Evolutionary conservation across 805 yeast species (phyloP).

Genomic region (Priceomyces carsonii): DNA sequence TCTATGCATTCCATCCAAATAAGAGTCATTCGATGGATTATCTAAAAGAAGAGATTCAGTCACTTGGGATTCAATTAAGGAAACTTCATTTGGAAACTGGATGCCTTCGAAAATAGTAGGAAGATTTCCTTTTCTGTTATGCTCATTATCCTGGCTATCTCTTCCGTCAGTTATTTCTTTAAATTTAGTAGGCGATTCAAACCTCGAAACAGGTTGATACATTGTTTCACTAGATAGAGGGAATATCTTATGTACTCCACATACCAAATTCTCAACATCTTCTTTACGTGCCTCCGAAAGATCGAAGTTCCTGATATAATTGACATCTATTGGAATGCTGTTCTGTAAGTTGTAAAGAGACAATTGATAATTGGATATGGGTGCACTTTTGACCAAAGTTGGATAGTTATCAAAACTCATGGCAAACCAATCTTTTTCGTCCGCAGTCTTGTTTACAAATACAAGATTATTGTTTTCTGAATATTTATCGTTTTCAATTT

Average conservation of each 20-base stretch:
- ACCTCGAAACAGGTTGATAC: conserved; percentile 39
- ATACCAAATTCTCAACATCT: conserved; percentile 27
- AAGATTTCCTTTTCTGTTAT: conserved; percentile 8
- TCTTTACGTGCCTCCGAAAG: conserved; percentile 14
- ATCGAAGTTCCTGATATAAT: conserved; percentile 19
- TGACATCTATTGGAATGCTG: conserved; percentile 14
- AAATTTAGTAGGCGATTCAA: conserved; percentile 13
- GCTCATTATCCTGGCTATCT: not conserved
- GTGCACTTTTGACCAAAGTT: conserved; percentile 77
- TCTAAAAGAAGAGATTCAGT: no score
- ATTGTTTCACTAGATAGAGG: conserved; percentile 27
- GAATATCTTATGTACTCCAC: conserved; percentile 38
- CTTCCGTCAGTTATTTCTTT: conserved; percentile 28
- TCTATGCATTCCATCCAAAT: conserved; percentile 14
- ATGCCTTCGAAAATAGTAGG: conserved; percentile 40
- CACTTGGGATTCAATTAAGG: conserved; percentile 5
- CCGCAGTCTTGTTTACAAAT: conserved; percentile 67
- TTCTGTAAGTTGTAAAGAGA: conserved; percentile 28
- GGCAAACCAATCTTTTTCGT: conserved; percentile 78
- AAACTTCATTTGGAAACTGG: conserved; percentile 22
- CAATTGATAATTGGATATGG: conserved; percentile 62
- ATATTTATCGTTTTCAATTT: conserved; percentile 19
- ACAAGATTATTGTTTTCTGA: conserved; percentile 37
- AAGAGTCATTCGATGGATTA: no score
- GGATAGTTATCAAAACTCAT: conserved; percentile 79